Base-by-base conservation (phyloP, 176 grass and related monocot species). In the Microstegium vimineum region DNA sequence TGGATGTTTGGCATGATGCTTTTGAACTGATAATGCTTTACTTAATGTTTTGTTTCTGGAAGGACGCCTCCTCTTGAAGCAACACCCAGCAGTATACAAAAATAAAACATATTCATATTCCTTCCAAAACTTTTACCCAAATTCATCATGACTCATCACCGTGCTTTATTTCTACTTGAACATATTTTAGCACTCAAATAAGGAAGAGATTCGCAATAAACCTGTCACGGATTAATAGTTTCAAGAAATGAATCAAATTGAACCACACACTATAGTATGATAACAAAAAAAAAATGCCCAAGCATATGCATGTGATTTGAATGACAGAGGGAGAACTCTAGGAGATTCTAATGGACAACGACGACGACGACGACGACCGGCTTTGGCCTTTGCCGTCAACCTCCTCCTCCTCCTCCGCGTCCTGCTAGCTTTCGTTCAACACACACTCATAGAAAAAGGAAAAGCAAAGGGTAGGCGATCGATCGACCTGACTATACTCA, bases 331-430 rank as follows among this genome's bases (percentile, higher is more conserved):
- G 15, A 26, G 40, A 66, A 26, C 32, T 65, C 86, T 27, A 36
- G 27, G 60, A 69, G 46, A 80, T 80, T 80, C 49, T 20, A 69
- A 61, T 31, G 75, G 81, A 23, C 46, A 25, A 68, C 28, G 20
- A 61, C 27, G 35, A 78, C 68, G 35, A 78, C 68, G 13, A 74
- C 49, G 49, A 62, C 51, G 49, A 79, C 69, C 11, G 45, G 40
- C 25, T 16, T 30, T 72, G 69, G 69, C 27, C 52, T 77, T 84
- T 43, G 59, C 81, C 47, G 67, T 83, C 75, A 83, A 66, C 57
- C 17, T 73, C 74, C n/a, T n/a, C n/a, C n/a, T n/a, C n/a, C n/a
- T n/a, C n/a, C 74, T 49, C 45, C 64, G 59, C 36, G 9, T 30
- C 11, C 18, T 57, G 15, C 63, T 75, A n/a, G 66, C 75, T 40